Evolutionary conservation across 495 filamentous ascomycete genomes (phyloP).

Genomic region (Lasiosphaeria ovina): DNA sequence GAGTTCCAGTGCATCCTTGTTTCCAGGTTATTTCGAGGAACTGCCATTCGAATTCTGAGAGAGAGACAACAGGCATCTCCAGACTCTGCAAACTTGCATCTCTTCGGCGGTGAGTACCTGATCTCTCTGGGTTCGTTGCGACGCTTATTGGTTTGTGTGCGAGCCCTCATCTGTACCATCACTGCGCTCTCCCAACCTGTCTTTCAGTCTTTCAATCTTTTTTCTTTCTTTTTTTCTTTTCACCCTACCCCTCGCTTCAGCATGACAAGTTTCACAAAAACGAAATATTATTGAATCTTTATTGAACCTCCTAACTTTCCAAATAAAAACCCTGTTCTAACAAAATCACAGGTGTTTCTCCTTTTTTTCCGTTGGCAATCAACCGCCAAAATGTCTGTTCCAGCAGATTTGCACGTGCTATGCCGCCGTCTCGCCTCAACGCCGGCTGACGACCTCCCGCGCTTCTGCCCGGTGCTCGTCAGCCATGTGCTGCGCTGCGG

Average conservation of each 20-base stretch:
- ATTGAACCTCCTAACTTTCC: not conserved
- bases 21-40: too few species aligned
- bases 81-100: too few species aligned
- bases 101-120: too few species aligned
- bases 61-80: too few species aligned
- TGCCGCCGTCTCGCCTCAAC: slow-evolving; percentile 66
- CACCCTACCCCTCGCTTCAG: not conserved
- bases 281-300: not conserved
- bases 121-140: too few species aligned
- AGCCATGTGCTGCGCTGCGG: slow-evolving; percentile 60
- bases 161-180: too few species aligned
- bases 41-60: too few species aligned
- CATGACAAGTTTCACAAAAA: not conserved
- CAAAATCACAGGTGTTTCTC: not conserved
- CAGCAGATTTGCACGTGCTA: slow-evolving; percentile 59
- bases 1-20: too few species aligned
- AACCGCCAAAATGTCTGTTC: slow-evolving; percentile 21
- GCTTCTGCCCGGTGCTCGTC: slow-evolving; percentile 59
- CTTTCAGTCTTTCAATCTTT: too few species aligned
- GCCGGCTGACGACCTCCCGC: slow-evolving; percentile 61
- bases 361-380: too few species aligned
- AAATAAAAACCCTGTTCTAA: not conserved
- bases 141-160: too few species aligned
- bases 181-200: too few species aligned
- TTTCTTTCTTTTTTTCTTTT: slow-evolving; percentile 1